These are phyloP conservation scores for Suhomyces sp. DNA, from an alignment of 805 yeast genomes.

Conservation along the genomic window DNA sequence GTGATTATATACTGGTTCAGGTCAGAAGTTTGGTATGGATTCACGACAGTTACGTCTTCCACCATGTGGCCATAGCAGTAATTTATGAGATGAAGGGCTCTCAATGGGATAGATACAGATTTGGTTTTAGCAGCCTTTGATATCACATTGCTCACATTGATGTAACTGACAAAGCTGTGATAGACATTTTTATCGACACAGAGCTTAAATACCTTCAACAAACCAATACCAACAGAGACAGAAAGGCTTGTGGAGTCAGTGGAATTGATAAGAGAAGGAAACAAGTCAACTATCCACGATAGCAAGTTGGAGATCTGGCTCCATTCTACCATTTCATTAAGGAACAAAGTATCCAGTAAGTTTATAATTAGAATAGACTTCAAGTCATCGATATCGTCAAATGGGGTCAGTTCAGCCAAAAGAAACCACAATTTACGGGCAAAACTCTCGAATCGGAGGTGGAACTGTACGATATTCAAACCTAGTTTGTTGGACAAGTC, in stretches of 20 bases:
- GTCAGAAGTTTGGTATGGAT: conserved; percentile 9
- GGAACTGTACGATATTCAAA: conserved; percentile 18
- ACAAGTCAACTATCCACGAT: conserved; percentile 23
- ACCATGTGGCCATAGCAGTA: conserved; percentile 13
- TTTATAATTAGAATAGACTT: conserved; percentile 31
- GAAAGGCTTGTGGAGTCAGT: conserved; percentile 1
- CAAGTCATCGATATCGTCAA: conserved; percentile 15
- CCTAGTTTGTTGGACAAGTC: conserved; percentile 29
- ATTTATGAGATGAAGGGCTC: conserved; percentile 22
- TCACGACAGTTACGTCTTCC: conserved; percentile 7
- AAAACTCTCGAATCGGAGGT: conserved; percentile 28
- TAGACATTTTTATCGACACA: conserved; percentile 19
- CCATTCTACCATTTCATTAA: conserved; percentile 25
- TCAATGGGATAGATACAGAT: conserved; percentile 12
- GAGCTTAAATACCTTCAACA: conserved; percentile 23
- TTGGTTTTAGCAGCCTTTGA: background rate
- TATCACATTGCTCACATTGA: conserved; percentile 14
- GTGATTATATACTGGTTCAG: conserved; percentile 9
- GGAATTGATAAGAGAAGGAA: background rate
- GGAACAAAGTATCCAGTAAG: conserved; percentile 24
- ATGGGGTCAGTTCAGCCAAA: conserved; percentile 7
- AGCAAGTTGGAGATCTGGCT: conserved; percentile 22
- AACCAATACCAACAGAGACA: conserved; percentile 14
- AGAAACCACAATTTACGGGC: conserved; percentile 33
- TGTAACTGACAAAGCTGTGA: conserved; percentile 17